Conservation (phyloP, 306 rosid species). For the Lithocarpus polystachyus region DNA sequence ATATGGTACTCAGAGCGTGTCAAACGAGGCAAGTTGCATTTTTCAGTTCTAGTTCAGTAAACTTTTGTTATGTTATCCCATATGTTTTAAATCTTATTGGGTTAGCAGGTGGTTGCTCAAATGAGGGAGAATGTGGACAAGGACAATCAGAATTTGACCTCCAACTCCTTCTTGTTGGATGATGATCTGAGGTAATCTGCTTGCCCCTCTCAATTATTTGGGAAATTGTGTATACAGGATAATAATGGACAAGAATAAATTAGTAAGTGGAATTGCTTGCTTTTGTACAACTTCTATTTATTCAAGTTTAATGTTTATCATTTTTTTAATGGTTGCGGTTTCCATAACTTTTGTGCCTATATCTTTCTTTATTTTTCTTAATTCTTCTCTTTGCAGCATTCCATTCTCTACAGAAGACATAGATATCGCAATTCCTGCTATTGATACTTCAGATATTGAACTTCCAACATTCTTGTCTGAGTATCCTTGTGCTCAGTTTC, state of each 20-base stretch:
- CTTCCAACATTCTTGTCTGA: slow-evolving; percentile 62
- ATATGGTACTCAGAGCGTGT: slow-evolving; percentile 95
- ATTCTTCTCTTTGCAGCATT: slow-evolving; percentile 59
- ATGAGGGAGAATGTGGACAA: slow-evolving; percentile 90
- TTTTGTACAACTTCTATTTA: neutral
- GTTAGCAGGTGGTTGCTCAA: slow-evolving; percentile 83
- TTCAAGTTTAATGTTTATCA: neutral
- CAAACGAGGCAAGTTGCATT: slow-evolving; percentile 83
- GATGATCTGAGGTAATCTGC: slow-evolving; percentile 85
- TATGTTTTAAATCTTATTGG: slow-evolving; percentile 26
- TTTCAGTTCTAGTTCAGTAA: slow-evolving; percentile 18
- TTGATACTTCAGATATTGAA: slow-evolving; percentile 71
- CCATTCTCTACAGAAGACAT: slow-evolving; percentile 97
- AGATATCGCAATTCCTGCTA: slow-evolving; percentile 83
- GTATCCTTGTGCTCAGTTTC: slow-evolving; percentile 73
- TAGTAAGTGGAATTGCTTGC: neutral
- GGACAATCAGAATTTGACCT: slow-evolving; percentile 82
- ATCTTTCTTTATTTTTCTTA: neutral
- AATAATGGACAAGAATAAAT: slow-evolving; percentile 6
- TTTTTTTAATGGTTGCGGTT: neutral
- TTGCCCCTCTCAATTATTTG: slow-evolving; percentile 11
- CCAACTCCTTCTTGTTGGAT: slow-evolving; percentile 96
- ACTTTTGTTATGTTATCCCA: neutral
- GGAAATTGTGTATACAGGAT: slow-evolving; percentile 12
- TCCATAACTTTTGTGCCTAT: neutral